phyloP scores from a whole-genome alignment of 805 yeast genomes.

The Pichia pseudocactophila region DNA sequence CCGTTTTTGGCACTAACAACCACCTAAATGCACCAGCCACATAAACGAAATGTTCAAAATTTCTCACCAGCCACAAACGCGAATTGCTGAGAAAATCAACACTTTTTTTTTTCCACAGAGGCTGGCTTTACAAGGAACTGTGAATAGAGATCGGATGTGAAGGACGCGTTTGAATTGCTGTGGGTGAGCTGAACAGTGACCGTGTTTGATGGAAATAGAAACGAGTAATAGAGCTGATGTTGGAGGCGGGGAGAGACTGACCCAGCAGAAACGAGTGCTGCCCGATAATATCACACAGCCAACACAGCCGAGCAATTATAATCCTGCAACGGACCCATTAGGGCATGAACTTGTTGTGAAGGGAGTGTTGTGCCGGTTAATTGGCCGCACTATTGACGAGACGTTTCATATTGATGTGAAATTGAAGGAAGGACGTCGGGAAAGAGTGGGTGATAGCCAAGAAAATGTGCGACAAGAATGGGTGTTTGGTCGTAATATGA shows the following conservation, averaged over 20 bases:
- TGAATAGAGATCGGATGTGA: too few species aligned
- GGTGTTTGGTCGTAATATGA: constrained; percentile 60
- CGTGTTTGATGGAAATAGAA: not conserved
- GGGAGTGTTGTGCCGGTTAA: constrained; percentile 30
- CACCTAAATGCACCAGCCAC: too few species aligned
- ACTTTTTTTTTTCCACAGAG: too few species aligned
- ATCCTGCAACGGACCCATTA: constrained; percentile 19
- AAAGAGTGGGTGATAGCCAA: constrained; percentile 7
- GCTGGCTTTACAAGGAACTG: too few species aligned
- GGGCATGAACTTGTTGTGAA: constrained; percentile 21
- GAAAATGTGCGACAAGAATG: constrained; percentile 23
- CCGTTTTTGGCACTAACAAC: not conserved
- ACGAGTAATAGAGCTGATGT: not conserved
- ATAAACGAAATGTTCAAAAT: too few species aligned
- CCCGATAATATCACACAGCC: constrained; percentile 27
- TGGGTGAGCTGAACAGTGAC: not conserved
- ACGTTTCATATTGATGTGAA: constrained; percentile 27
- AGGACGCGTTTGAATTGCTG: too few species aligned
- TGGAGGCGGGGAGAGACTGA: too few species aligned
- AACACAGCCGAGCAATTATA: constrained; percentile 29
- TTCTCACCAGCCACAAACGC: too few species aligned
- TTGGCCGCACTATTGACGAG: constrained; percentile 25
- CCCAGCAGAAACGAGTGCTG: not conserved
- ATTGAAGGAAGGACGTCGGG: constrained; percentile 10
- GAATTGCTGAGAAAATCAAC: too few species aligned